Base-by-base conservation (phyloP, 352 stramenopile genomes). In the Globisporangium cederbergense region DNA sequence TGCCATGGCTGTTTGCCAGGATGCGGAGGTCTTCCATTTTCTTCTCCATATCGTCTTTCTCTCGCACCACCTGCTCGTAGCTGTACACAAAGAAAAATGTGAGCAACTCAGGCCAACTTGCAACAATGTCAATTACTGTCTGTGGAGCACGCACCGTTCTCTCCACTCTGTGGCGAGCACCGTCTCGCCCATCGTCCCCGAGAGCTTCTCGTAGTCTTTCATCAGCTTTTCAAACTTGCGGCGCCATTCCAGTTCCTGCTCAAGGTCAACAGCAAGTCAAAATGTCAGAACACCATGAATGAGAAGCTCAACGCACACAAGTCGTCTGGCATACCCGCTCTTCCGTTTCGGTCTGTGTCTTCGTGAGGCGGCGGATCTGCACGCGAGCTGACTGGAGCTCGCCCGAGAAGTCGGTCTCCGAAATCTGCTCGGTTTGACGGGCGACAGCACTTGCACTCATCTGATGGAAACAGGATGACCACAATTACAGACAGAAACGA, bases 131-230 rank as follows among this genome's bases (percentile, higher is more conserved):
- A 36, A 36, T 36, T 4, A 9, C 32, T 46, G 13, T 7, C 40
- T 46, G 11, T 3, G 46, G 9, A 10, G 13, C 8, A 22, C 71
- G 0, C 65, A 90, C 77, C 86, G 80, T 56, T 91, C 83, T 59
- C 86, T 83, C 86, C 86, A 95, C 51, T 95, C 86, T 20, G 87
- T 95, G 14, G 86, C 86, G 2, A 95, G 70, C 9, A 90, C 81
- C 1, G 86, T 93, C 60, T 93, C 86, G 5, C 86, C 86, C 86
- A 95, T 95, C 0, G 86, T 90, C 4, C 86, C 86, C 22, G 84
- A 93, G 1, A 95, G 74, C 43, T 93, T 95, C 43, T 93, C 81
- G 57, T 93, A 93, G 65, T 95, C 86, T n/a, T 87, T 88, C 71
- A 84, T 76, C 16, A 95, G 56, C 30, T 93, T 91, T 22, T 93